Conservation (phyloP, 371 early-diverging fungal species). For the Zancudomyces culisetae region DNA sequence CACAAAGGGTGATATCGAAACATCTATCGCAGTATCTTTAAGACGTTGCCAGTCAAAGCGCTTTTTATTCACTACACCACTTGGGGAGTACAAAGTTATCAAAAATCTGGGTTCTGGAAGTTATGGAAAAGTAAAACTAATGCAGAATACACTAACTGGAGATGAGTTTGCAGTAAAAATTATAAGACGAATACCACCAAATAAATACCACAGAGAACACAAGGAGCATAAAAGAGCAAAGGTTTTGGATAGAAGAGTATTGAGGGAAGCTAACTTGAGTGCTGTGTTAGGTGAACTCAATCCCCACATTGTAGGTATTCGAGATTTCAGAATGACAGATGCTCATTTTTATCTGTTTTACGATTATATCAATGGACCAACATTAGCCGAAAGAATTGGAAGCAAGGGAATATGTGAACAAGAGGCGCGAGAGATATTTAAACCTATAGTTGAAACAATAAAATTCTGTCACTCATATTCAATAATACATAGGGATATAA, state of each 20-base stretch:
- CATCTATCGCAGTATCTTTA: constrained; percentile 16
- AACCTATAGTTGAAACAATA: constrained; percentile 65
- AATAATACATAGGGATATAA: constrained; percentile 60
- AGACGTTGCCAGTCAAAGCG: constrained; percentile 14
- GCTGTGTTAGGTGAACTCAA: constrained; percentile 54
- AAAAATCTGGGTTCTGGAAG: constrained; percentile 51
- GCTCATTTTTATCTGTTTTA: constrained; percentile 66
- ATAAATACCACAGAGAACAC: constrained; percentile 15
- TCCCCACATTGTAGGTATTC: constrained; percentile 25
- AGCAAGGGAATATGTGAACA: constrained; percentile 41
- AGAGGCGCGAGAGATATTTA: constrained; percentile 51
- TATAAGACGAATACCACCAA: constrained; percentile 32
- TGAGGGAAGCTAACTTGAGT: constrained; percentile 26
- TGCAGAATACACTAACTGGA: constrained; percentile 21
- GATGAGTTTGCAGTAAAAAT: constrained; percentile 69
- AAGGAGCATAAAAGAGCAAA: constrained; percentile 16
- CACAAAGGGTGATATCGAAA: not conserved
- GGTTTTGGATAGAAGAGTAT: constrained; percentile 24
- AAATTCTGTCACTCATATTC: constrained; percentile 39
- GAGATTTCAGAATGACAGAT: constrained; percentile 38
- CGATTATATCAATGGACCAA: constrained; percentile 57
- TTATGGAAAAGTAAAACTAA: constrained; percentile 62
- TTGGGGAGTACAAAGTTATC: constrained; percentile 22
- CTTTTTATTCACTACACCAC: constrained; percentile 21
- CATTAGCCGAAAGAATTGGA: constrained; percentile 59